phyloP scores from a whole-genome alignment of 2,329 filamentous ascomycete genomes.

The Penicillium decumbens region DNA sequence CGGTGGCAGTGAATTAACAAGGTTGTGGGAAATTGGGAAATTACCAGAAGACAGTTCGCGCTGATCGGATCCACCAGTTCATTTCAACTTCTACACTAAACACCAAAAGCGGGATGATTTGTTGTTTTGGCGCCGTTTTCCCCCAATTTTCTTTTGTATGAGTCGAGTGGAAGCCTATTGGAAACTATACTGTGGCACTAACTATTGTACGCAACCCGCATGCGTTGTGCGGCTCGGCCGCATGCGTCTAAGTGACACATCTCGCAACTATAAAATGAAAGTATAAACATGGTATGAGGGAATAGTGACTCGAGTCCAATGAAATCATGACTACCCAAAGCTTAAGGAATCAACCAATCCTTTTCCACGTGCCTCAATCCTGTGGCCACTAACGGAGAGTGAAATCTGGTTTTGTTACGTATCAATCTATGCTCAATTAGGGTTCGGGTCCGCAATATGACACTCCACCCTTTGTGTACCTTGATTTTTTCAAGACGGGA shows the following conservation, averaged over 20 bases:
- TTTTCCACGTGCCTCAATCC: conserved; percentile 12
- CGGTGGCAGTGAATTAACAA: conserved; percentile 10
- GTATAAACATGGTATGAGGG: background rate
- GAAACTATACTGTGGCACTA: no score
- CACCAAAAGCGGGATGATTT: background rate
- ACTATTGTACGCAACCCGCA: no score
- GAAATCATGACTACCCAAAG: background rate
- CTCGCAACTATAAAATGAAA: no score
- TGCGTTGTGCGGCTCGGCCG: no score
- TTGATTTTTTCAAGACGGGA: background rate
- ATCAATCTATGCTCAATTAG: conserved; percentile 1
- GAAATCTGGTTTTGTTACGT: background rate
- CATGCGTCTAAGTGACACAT: no score
- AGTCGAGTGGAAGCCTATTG: background rate
- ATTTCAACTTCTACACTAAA: background rate
- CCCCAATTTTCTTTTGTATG: background rate
- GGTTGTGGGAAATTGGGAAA: background rate
- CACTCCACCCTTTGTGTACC: background rate
- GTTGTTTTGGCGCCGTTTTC: background rate
- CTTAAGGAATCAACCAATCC: conserved; percentile 9
- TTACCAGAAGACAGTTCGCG: conserved; percentile 2
- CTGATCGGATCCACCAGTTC: conserved; percentile 10
- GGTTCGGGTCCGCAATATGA: background rate
- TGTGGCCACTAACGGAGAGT: background rate
- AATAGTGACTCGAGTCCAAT: background rate